These are phyloP conservation scores for Diplodia scrobiculata DNA, from an alignment of 2,329 filamentous ascomycete species.

Conservation along the genomic window DNA sequence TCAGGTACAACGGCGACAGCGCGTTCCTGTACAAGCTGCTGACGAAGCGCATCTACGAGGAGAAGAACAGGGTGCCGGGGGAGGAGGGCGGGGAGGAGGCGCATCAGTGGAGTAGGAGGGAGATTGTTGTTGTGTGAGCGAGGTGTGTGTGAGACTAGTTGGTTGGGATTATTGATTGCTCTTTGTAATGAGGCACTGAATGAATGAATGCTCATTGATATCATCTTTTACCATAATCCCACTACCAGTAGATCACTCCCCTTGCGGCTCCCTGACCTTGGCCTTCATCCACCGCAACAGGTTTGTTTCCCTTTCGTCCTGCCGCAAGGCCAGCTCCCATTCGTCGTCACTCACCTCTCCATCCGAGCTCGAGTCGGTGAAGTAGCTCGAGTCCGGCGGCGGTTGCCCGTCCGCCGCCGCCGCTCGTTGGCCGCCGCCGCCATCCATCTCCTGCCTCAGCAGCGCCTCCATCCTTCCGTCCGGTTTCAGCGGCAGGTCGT, in stretches of 20 bases:
- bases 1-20: slow-evolving; percentile 59
- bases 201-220: too few species aligned
- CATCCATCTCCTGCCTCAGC: neutral
- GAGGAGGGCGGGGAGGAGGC: neutral
- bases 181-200: too few species aligned
- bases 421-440: too few species aligned
- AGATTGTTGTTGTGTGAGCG: neutral
- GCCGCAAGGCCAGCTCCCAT: neutral
- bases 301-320: neutral
- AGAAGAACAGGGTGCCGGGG: slow-evolving; percentile 55
- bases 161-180: too few species aligned
- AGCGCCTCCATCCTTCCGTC: neutral
- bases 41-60: slow-evolving; percentile 62
- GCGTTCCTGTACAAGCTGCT: slow-evolving; percentile 65
- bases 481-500: slow-evolving; percentile 10
- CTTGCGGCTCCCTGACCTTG: too few species aligned
- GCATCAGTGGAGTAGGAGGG: slow-evolving; percentile 18
- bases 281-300: neutral
- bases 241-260: too few species aligned
- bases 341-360: slow-evolving; percentile 1
- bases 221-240: too few species aligned
- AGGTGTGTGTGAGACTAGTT: neutral
- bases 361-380: neutral
- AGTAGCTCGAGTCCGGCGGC: too few species aligned
- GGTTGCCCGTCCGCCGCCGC: too few species aligned